Conservation (phyloP, 2,329 filamentous ascomycete genomes). For the Neofusicoccum sp. region DNA sequence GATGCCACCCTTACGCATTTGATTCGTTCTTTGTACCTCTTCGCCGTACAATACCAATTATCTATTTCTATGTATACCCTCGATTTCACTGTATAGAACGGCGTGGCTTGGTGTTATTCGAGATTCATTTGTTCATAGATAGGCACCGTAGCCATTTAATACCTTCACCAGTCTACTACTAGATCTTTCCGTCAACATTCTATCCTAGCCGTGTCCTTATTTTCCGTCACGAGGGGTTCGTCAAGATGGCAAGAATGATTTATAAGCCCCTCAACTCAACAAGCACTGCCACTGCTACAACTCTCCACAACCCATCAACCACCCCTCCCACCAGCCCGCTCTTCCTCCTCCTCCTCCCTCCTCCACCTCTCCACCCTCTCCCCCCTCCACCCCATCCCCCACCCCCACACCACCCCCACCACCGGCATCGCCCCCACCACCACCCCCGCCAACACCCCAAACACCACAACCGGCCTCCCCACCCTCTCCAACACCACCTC, state of each 20-base stretch:
- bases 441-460: neutral
- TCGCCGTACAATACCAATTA: neutral
- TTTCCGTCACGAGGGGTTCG: no score
- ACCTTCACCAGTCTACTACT: neutral
- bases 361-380: neutral
- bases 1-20: neutral
- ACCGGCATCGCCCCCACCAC: neutral
- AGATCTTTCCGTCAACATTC: neutral
- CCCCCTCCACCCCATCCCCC: neutral
- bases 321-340: neutral
- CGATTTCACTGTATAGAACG: neutral
- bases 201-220: neutral
- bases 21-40: neutral
- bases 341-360: neutral
- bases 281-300: no score
- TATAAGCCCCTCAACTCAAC: no score
- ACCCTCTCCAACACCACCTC: conserved; percentile 34
- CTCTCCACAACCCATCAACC: neutral
- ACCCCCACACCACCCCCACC: neutral
- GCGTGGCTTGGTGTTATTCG: neutral
- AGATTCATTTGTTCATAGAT: neutral
- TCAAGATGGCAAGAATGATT: no score
- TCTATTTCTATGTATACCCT: neutral
- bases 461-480: conserved; percentile 27
- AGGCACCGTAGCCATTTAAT: neutral